Evolutionary conservation across 768 basidiomycete genomes (phyloP), one percentile per base, ranked within the genome.

Genomic region (Kondoa malvinella): DNA sequence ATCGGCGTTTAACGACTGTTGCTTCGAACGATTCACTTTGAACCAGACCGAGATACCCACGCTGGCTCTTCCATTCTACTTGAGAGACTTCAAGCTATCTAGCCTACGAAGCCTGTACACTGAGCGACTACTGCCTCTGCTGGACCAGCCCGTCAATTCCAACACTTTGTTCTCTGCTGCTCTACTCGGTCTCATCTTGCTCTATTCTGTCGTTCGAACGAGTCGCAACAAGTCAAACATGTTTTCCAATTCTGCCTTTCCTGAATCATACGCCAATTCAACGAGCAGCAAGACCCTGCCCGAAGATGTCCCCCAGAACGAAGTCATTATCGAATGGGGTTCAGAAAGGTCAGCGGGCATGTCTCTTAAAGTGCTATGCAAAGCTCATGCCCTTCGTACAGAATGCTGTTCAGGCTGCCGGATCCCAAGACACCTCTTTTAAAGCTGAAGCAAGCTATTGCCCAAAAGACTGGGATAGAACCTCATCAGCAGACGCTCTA

Each of bases 391-490:
- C 27, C 65, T 69, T 60, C 65, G 29, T 26, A 66, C 15, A 69
- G 60, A 34, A 67, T 69, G 29, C 58, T 69, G 59, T 56, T 61
- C 30, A 65, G 31, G 27, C 58, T 57, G 56, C 66, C 58, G 16
- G 66, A 65, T 31, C 69, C 69, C 40, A 58, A 58, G 17, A 34
- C 69, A 27, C 66, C 66, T 56, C 50, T 68, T 29, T 1, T 27
- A 12, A 56, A 68, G 16, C 30, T 62, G 67, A 63, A 63, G 61
- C 27, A 63, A 16, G 33, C 33, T 17, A 27, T 63, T 3, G 61
- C 16, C 3, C 16, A 63, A 3, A 63, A 63, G 61, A 63, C 61
- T 3, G 61, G 61, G 29, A 29, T 63, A 17, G 33, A 33, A 33
- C 61, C 61, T 8, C 16, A 63, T 32, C 61, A 63, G 30, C 16